Conservation (phyloP, 2,329 filamentous ascomycete genomes). For the Phaeosphaeria sp. region DNA sequence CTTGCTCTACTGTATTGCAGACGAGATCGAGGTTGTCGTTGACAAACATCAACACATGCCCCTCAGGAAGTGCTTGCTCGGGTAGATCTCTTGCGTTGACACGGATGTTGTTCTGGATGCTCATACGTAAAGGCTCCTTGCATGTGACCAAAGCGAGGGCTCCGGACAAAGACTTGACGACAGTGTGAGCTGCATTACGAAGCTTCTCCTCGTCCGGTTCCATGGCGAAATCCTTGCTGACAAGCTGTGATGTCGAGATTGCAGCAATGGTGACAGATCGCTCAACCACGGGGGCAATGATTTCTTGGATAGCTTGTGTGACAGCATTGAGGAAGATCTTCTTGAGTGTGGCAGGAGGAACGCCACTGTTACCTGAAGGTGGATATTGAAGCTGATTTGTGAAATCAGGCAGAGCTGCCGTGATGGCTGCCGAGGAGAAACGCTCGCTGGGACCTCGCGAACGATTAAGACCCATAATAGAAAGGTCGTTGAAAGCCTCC, state of each 20-base stretch:
- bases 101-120: conserved; percentile 98
- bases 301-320: conserved; percentile 89
- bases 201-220: conserved; percentile 89
- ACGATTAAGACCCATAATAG: conserved; percentile 68
- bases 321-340: conserved; percentile 85
- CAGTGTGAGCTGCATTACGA: conserved; percentile 84
- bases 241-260: conserved; percentile 93
- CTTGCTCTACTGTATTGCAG: conserved; percentile 92
- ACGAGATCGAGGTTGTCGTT: conserved; percentile 96
- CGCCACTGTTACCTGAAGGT: conserved; percentile 71
- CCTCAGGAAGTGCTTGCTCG: conserved; percentile 82
- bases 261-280: conserved; percentile 97
- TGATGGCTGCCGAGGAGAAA: conserved; percentile 78
- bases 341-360: conserved; percentile 67
- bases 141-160: conserved; percentile 96
- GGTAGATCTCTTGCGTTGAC: conserved; percentile 72
- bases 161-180: conserved; percentile 93
- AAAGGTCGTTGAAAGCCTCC: conserved; percentile 83
- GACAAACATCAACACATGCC: conserved; percentile 96
- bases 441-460: conserved; percentile 69
- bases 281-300: conserved; percentile 96
- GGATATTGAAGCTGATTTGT: conserved; percentile 80
- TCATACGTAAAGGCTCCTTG: conserved; percentile 94
- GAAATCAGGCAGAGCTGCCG: conserved; percentile 83
- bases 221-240: conserved; percentile 94